Conservation (phyloP, 257 asterid species). For the Rauvolfia tetraphylla region DNA sequence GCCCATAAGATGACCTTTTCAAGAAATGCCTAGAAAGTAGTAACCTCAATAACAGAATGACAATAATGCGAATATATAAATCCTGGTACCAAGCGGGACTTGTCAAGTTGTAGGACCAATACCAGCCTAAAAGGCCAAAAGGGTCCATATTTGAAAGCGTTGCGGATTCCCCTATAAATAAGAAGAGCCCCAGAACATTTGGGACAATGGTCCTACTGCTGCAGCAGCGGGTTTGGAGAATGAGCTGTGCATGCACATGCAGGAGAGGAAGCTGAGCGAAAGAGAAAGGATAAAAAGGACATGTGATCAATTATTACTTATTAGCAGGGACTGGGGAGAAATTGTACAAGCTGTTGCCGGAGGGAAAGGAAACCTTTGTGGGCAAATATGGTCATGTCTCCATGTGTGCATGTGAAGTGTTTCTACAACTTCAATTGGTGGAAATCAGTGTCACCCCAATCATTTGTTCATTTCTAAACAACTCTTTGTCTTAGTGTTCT, state of each 20-base stretch:
- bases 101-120: constrained; percentile 5
- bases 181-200: constrained; percentile 1
- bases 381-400: constrained; percentile 14
- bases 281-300: background rate
- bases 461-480: constrained; percentile 2
- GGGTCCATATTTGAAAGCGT: constrained; percentile 5
- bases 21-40: background rate
- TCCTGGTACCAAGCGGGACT: background rate
- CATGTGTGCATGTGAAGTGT: constrained; percentile 4
- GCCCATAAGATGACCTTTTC: background rate
- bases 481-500: background rate
- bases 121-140: constrained; percentile 2
- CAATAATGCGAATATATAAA: background rate
- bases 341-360: constrained; percentile 9
- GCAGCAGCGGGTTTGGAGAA: background rate
- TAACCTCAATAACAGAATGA: background rate
- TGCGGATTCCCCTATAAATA: background rate
- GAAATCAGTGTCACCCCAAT: constrained; percentile 10
- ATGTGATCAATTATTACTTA: constrained; percentile 25
- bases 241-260: constrained; percentile 36
- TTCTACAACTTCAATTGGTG: background rate
- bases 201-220: constrained; percentile 17
- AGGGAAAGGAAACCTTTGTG: constrained; percentile 16
- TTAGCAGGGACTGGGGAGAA: constrained; percentile 6
- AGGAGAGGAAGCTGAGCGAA: background rate